Conservation (phyloP, 768 basidiomycete genomes). For the Suillus subluteus region DNA sequence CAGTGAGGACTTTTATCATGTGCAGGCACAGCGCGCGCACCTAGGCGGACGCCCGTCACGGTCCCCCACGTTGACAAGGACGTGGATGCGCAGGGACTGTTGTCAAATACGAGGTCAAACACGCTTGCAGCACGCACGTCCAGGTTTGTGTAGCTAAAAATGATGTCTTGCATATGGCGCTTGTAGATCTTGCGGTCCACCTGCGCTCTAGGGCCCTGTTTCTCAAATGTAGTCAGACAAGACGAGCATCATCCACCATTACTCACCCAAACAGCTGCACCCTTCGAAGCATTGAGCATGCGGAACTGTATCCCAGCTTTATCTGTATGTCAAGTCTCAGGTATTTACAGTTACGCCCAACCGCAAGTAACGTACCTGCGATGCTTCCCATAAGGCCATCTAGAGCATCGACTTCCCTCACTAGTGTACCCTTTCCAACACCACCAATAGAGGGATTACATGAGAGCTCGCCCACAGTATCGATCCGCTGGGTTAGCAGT, state of each 20-base stretch:
- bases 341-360: neutral
- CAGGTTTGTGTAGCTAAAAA: conserved; percentile 70
- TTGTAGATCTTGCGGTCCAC: conserved; percentile 88
- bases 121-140: conserved; percentile 74
- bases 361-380: conserved; percentile 55
- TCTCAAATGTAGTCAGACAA: neutral
- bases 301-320: conserved; percentile 89
- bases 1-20: conserved; percentile 5
- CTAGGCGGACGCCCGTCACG: conserved; percentile 69
- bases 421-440: conserved; percentile 89
- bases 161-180: conserved; percentile 71
- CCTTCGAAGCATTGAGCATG: conserved; percentile 83
- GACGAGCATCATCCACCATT: no score
- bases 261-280: conserved; percentile 86
- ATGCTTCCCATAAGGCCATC: conserved; percentile 85
- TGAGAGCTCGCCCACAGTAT: conserved; percentile 82
- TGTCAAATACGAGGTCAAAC: conserved; percentile 75
- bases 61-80: conserved; percentile 48
- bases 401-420: conserved; percentile 89
- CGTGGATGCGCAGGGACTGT: conserved; percentile 29
- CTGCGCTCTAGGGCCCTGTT: conserved; percentile 87
- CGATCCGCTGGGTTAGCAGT: conserved; percentile 79
- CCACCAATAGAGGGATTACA: conserved; percentile 94
- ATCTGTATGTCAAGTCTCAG: conserved; percentile 50
- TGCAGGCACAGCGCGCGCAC: conserved; percentile 37